A percentile compares a stretch with the other conserved stretches of the same genome.
Conservation (phyloP, 129 eudicot species). For the Chrysanthemum makinoi region DNA sequence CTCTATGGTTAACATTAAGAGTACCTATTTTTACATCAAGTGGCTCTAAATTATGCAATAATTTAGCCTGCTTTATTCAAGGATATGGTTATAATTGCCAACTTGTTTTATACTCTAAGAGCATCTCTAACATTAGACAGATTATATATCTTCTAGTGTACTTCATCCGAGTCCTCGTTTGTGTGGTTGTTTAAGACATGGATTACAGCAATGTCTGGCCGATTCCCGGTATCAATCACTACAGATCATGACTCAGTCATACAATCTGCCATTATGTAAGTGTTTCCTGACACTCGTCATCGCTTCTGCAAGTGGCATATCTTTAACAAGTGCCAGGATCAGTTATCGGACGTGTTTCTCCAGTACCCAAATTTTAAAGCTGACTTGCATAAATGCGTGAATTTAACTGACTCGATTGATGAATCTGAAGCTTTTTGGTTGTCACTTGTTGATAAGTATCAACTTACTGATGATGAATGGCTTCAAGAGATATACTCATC, state of each 20-base stretch:
- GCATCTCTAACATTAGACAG: no score
- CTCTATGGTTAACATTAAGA: no score
- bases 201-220: constrained; percentile 63
- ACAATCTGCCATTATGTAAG: constrained; percentile 55
- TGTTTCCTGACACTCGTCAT: constrained; percentile 57
- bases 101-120: no score
- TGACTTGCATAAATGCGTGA: constrained; percentile 61
- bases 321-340: constrained; percentile 54
- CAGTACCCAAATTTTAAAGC: constrained; percentile 55
- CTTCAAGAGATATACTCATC: constrained; percentile 50
- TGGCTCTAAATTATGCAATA: no score
- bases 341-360: constrained; percentile 51
- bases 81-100: no score
- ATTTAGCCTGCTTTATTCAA: no score
- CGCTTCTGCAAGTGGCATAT: constrained; percentile 78
- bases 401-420: constrained; percentile 46
- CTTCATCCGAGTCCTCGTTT: constrained; percentile 42
- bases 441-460: constrained; percentile 48
- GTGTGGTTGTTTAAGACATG: constrained; percentile 66
- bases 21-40: no score
- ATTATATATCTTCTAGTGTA: no score
- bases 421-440: constrained; percentile 64
- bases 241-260: constrained; percentile 60
- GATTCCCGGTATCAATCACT: constrained; percentile 53
- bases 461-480: constrained; percentile 58